Evolutionary conservation across 2,329 filamentous ascomycete genomes (phyloP).

Genomic region (Endothia cerciana): DNA sequence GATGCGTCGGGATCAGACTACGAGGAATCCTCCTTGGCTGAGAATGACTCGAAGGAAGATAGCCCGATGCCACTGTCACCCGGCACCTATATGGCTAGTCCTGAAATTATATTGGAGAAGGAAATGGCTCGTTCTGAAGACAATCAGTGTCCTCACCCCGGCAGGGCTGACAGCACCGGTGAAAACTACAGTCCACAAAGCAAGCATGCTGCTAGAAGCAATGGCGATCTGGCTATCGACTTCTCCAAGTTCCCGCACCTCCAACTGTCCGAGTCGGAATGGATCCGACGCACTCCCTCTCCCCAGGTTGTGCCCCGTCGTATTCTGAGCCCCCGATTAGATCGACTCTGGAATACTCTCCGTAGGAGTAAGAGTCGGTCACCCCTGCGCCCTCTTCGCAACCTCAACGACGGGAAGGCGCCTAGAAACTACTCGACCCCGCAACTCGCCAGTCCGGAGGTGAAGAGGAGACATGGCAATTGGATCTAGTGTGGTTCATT

Average conservation of each 20-base stretch:
- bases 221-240: conserved; percentile 11
- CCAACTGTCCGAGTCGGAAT: conserved; percentile 21
- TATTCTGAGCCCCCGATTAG: conserved; percentile 23
- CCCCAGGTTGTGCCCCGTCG: conserved; percentile 19
- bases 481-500: conserved; percentile 31
- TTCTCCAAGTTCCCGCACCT: conserved; percentile 26
- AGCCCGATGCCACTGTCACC: conserved; percentile 1
- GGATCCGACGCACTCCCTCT: conserved; percentile 26
- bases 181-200: not conserved
- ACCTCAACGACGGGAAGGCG: not conserved
- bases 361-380: conserved; percentile 27
- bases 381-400: conserved; percentile 13
- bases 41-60: not conserved
- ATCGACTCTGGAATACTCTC: conserved; percentile 25
- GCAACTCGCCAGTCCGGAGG: conserved; percentile 11
- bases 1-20: conserved; percentile 22
- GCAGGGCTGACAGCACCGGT: not conserved
- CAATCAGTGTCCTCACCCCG: not conserved
- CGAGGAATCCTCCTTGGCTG: conserved; percentile 3
- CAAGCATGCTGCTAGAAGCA: not conserved
- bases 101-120: conserved; percentile 1
- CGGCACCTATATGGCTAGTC: conserved; percentile 4
- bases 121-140: not conserved
- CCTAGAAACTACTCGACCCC: conserved; percentile 22
- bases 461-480: conserved; percentile 24